Evolutionary conservation across 345 rosid genomes (phyloP).

Genomic region (Eutrema yunnanense): DNA sequence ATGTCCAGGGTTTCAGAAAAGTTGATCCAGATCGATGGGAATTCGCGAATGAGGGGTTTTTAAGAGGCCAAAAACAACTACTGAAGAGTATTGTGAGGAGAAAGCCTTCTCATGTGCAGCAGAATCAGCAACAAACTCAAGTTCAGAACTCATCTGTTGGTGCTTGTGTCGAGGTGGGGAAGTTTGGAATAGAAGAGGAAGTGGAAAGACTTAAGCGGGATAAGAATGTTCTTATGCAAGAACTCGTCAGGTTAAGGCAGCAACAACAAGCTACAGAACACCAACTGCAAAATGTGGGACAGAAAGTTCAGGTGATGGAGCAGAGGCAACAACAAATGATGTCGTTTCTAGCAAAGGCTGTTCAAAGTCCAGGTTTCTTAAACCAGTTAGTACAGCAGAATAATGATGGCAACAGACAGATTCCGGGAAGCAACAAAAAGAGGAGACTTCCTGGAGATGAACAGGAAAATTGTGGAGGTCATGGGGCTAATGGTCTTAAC

Average conservation of each 20-base stretch:
- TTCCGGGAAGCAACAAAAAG: constrained; percentile 64
- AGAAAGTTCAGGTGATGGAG: constrained; percentile 87
- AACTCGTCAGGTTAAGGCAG: constrained; percentile 84
- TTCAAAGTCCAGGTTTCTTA: constrained; percentile 74
- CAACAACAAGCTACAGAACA: constrained; percentile 75
- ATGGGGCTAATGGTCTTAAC: constrained; percentile 33
- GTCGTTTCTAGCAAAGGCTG: constrained; percentile 85
- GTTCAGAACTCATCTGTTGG: constrained; percentile 55
- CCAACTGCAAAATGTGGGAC: constrained; percentile 67
- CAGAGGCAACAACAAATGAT: constrained; percentile 92
- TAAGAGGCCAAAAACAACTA: constrained; percentile 78
- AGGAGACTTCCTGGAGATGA: constrained; percentile 68
- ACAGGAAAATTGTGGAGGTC: constrained; percentile 35
- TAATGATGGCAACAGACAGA: constrained; percentile 52
- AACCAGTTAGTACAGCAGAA: constrained; percentile 71
- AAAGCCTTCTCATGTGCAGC: constrained; percentile 60
- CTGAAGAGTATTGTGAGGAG: constrained; percentile 60
- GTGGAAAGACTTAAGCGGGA: constrained; percentile 83
- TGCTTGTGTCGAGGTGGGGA: constrained; percentile 83
- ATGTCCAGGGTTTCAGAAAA: constrained; percentile 71
- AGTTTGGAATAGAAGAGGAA: constrained; percentile 79
- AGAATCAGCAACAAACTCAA: constrained; percentile 43
- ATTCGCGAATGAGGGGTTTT: constrained; percentile 83
- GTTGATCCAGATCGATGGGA: constrained; percentile 88
- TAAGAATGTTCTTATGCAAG: constrained; percentile 90